Percentiles rank a stretch among this genome's conserved stretches.
Evolutionary conservation across 2,329 filamentous ascomycete species (phyloP).

Genomic region (Aspergillus fumigatiaffinis): DNA sequence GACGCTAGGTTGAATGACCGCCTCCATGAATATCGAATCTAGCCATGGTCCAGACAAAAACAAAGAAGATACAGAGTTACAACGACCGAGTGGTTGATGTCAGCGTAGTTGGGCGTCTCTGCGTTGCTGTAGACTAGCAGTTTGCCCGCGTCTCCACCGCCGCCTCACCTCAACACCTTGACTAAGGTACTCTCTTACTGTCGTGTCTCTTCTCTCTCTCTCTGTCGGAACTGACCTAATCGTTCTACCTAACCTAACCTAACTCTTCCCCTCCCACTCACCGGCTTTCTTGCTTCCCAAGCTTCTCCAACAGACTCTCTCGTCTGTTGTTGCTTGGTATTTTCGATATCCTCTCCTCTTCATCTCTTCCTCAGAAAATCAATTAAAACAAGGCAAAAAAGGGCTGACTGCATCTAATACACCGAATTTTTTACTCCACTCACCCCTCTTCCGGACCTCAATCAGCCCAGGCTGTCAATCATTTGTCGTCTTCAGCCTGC

Average conservation of each 20-base stretch:
- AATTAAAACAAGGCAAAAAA: neutral
- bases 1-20: neutral
- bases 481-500: slow-evolving; percentile 20
- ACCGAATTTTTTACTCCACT: slow-evolving; percentile 9
- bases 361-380: neutral
- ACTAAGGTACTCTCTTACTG: slow-evolving; percentile 10
- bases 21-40: neutral
- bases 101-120: slow-evolving; percentile 4
- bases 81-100: slow-evolving; percentile 15
- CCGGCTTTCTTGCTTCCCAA: slow-evolving; percentile 3
- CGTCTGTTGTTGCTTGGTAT: slow-evolving; percentile 14
- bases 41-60: neutral
- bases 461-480: slow-evolving; percentile 22
- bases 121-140: neutral
- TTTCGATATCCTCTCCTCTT: neutral
- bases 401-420: slow-evolving; percentile 5
- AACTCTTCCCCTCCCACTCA: slow-evolving; percentile 8
- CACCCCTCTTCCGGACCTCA: slow-evolving; percentile 7
- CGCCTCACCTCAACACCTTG: slow-evolving; percentile 11
- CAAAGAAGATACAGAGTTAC: neutral
- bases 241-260: neutral
- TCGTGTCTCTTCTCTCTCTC: slow-evolving; percentile 6
- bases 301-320: neutral
- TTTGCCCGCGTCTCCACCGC: slow-evolving; percentile 9
- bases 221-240: neutral